Conservation (phyloP, 1,139 yeast genomes). For the Geotrichum citri-aurantii region DNA sequence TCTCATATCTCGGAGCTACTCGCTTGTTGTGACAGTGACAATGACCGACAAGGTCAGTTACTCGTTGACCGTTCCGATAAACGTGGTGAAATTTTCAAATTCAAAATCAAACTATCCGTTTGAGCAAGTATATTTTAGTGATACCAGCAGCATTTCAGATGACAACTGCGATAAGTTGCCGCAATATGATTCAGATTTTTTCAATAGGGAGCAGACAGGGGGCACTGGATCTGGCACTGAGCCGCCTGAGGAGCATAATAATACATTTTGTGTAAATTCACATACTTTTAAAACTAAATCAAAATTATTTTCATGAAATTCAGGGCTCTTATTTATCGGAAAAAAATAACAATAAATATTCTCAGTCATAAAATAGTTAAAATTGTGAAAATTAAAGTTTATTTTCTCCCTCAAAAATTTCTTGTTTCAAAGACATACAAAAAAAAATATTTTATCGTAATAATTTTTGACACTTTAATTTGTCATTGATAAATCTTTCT, state of each 20-base stretch:
- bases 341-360: neutral
- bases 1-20: neutral
- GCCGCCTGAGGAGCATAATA: neutral
- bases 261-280: neutral
- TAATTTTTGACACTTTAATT: too few relatives aligned
- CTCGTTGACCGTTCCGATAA: neutral
- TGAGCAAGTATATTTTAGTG: neutral
- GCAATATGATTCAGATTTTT: neutral
- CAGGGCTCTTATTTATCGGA: neutral
- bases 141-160: neutral
- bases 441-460: too few relatives aligned
- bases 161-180: neutral
- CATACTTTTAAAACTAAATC: neutral
- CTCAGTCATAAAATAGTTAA: too few relatives aligned
- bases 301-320: neutral
- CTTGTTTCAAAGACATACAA: too few relatives aligned
- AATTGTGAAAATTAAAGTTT: neutral
- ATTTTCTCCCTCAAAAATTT: too few relatives aligned
- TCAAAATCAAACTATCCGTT: neutral
- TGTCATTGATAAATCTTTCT: too few relatives aligned
- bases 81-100: neutral
- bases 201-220: neutral
- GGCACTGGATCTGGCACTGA: neutral
- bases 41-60: neutral
- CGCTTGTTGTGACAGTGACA: neutral